A percentile compares a stretch with the other conserved stretches of the same genome.
These are phyloP conservation scores for Echinosophora koreensis DNA, from an alignment of 306 rosid species.

Conservation along the genomic window DNA sequence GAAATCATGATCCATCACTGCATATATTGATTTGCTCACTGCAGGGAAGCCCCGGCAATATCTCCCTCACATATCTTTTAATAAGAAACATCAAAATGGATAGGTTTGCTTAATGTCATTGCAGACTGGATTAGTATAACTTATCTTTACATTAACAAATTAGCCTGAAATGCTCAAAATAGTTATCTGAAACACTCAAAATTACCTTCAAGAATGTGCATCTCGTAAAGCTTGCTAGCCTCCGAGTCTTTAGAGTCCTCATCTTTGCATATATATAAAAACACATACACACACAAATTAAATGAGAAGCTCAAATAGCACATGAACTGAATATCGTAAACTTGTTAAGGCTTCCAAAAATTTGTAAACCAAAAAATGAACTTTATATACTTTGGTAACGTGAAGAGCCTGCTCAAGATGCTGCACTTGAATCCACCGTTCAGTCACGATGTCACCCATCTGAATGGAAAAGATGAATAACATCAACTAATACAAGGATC, in stretches of 20 bases:
- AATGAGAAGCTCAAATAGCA: constrained; percentile 36
- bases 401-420: constrained; percentile 98
- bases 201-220: constrained; percentile 81
- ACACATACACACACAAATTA: constrained; percentile 36
- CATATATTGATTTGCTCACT: constrained; percentile 16
- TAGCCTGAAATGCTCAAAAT: constrained; percentile 22
- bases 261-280: constrained; percentile 51
- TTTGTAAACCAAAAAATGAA: constrained; percentile 30
- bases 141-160: constrained; percentile 32
- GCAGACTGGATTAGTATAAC: not conserved
- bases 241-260: constrained; percentile 61
- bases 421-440: constrained; percentile 92
- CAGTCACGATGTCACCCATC: constrained; percentile 79
- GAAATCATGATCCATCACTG: constrained; percentile 16
- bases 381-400: constrained; percentile 62
- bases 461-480: constrained; percentile 53
- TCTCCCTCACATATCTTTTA: constrained; percentile 13
- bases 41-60: constrained; percentile 21
- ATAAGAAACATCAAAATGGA: constrained; percentile 14
- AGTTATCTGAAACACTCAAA: constrained; percentile 29
- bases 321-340: constrained; percentile 14
- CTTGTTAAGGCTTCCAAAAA: constrained; percentile 34
- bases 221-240: constrained; percentile 52
- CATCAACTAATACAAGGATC: constrained; percentile 43
- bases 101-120: constrained; percentile 15